A percentile compares a stretch with the other conserved stretches of the same genome.
Conservation (phyloP, 805 yeast genomes). For the Kodamaea laetipori region DNA sequence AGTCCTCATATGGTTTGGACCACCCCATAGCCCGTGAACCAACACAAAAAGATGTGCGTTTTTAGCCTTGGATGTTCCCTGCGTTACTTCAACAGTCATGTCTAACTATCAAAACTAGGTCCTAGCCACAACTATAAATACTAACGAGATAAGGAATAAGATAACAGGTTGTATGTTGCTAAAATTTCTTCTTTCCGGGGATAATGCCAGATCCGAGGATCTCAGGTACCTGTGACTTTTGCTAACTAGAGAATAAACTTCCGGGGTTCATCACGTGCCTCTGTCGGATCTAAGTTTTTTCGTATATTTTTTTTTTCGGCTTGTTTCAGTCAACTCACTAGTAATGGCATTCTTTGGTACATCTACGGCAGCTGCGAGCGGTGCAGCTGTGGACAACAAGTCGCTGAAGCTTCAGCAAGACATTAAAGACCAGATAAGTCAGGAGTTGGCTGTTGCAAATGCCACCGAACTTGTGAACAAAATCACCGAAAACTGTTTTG, state of each 20-base stretch:
- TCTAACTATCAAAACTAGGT: background rate
- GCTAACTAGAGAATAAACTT: too few relatives aligned
- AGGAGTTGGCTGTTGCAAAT: conserved; percentile 87
- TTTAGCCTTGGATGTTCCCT: conserved; percentile 4
- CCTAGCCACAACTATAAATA: background rate
- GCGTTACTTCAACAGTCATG: background rate
- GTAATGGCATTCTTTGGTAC: conserved; percentile 21
- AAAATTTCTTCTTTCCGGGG: too few relatives aligned
- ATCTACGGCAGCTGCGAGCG: conserved; percentile 11
- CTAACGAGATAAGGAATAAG: background rate
- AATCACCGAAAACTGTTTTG: conserved; percentile 84
- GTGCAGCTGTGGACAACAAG: conserved; percentile 13
- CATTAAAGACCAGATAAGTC: conserved; percentile 69
- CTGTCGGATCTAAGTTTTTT: conserved; percentile 2
- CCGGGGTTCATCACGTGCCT: too few relatives aligned
- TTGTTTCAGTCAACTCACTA: background rate
- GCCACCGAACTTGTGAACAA: conserved; percentile 86
- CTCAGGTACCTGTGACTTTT: background rate
- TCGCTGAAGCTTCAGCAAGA: conserved; percentile 57
- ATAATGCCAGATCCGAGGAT: background rate
- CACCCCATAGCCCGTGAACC: conserved; percentile 48
- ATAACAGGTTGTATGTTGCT: background rate
- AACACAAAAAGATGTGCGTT: conserved; percentile 42
- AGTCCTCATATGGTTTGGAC: conserved; percentile 42
- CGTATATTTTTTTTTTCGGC: background rate